phyloP scores from a whole-genome alignment of 164 flowering plant species.

The Saururus chinensis region DNA sequence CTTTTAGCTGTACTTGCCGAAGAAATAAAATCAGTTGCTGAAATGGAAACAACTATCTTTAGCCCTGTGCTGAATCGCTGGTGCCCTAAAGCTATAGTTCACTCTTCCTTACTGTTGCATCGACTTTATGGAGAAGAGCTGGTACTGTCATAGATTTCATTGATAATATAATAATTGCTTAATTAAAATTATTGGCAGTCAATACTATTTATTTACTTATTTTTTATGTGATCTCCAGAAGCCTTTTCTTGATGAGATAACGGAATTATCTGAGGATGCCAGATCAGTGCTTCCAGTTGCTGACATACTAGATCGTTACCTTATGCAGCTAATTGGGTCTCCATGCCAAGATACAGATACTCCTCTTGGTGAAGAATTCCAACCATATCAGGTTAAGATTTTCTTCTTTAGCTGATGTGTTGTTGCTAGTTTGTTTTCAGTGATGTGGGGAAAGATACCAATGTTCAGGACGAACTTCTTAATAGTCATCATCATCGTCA shows the following conservation, averaged over 20 bases:
- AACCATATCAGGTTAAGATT: slow-evolving; percentile 47
- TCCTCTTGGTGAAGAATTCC: slow-evolving; percentile 19
- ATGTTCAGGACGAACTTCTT: too few species aligned
- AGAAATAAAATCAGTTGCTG: slow-evolving; percentile 44
- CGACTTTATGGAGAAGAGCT: slow-evolving; percentile 58
- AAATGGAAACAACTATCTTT: slow-evolving; percentile 46
- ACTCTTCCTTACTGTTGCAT: slow-evolving; percentile 41
- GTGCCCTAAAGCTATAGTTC: slow-evolving; percentile 49
- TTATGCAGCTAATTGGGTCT: slow-evolving; percentile 32
- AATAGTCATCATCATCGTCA: too few species aligned
- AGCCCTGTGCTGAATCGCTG: slow-evolving; percentile 44
- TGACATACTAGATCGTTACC: slow-evolving; percentile 38
- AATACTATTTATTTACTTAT: slow-evolving; percentile 1
- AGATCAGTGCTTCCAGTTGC: slow-evolving; percentile 66
- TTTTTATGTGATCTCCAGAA: slow-evolving; percentile 26
- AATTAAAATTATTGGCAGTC: background rate
- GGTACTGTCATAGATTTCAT: slow-evolving; percentile 26
- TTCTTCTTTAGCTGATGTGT: background rate
- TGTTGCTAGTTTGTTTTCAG: background rate
- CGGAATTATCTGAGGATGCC: slow-evolving; percentile 56
- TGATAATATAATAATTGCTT: slow-evolving; percentile 4
- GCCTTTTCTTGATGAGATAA: slow-evolving; percentile 51
- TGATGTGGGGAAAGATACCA: background rate
- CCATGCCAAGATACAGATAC: slow-evolving; percentile 17
- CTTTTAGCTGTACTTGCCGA: slow-evolving; percentile 66